Conservation (phyloP, 768 basidiomycete genomes). For the Rhizopogon rudus region DNA sequence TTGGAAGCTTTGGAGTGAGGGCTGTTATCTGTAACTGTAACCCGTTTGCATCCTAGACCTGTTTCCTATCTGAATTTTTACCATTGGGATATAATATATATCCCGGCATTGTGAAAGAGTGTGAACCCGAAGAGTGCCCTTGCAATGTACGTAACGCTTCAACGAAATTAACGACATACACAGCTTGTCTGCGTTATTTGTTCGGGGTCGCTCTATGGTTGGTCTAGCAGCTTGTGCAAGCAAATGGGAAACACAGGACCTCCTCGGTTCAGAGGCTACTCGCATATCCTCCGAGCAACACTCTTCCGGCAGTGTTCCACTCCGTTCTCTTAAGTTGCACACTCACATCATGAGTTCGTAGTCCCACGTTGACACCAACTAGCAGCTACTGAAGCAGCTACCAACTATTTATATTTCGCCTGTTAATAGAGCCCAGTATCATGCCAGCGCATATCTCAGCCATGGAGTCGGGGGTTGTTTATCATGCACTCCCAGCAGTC, state of each 20-base stretch:
- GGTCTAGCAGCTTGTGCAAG: background rate
- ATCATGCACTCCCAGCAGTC: constrained; percentile 16
- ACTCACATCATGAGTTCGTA: background rate
- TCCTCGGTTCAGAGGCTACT: background rate
- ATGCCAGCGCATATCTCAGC: background rate
- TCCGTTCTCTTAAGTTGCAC: background rate
- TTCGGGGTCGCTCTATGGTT: background rate
- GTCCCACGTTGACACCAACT: background rate
- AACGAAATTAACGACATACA: too few species aligned
- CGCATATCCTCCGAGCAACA: too few species aligned
- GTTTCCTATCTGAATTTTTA: too few species aligned
- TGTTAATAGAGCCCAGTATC: background rate
- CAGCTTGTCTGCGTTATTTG: too few species aligned
- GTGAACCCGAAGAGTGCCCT: too few species aligned
- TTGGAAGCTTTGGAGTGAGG: constrained; percentile 77
- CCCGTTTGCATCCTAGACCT: constrained; percentile 40
- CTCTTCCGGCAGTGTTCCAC: background rate
- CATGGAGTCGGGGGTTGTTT: constrained; percentile 8
- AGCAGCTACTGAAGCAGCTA: background rate
- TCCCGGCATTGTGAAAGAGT: too few species aligned
- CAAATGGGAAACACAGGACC: background rate
- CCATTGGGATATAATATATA: too few species aligned
- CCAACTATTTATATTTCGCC: background rate
- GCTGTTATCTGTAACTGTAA: constrained; percentile 66
- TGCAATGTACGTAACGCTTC: too few species aligned